phyloP scores from a whole-genome alignment of 129 eudicot genomes.

The Arctium lappa region DNA sequence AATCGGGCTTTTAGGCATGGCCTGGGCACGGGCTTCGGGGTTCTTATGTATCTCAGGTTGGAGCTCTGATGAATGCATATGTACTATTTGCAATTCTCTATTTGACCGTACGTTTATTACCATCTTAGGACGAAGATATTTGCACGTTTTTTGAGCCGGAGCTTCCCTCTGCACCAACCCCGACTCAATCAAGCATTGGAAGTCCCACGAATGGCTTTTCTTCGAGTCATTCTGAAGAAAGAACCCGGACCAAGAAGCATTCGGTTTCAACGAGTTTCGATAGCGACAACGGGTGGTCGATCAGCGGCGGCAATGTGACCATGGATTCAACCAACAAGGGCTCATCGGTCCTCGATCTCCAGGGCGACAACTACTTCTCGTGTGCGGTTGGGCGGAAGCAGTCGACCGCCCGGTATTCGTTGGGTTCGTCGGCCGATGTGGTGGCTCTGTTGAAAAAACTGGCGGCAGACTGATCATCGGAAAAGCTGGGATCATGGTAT shows the following conservation, averaged over 20 bases:
- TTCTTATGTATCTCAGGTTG: too few relatives aligned
- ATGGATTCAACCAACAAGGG: constrained; percentile 40
- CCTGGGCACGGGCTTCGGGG: too few relatives aligned
- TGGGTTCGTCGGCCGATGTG: constrained; percentile 70
- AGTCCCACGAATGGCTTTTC: constrained; percentile 34
- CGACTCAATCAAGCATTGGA: constrained; percentile 39
- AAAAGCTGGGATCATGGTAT: constrained; percentile 1
- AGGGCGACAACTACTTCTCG: constrained; percentile 77
- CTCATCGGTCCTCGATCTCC: constrained; percentile 70
- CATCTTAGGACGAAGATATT: constrained; percentile 76
- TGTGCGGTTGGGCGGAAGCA: constrained; percentile 81
- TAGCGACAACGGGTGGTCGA: constrained; percentile 18
- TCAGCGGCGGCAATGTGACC: constrained; percentile 41
- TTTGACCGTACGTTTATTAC: background rate
- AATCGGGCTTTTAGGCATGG: too few relatives aligned
- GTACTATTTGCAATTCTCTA: background rate
- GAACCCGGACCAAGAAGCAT: constrained; percentile 16
- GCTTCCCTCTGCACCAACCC: constrained; percentile 43
- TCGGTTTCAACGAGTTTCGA: constrained; percentile 29
- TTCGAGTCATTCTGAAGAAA: constrained; percentile 27
- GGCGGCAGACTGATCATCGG: constrained; percentile 30
- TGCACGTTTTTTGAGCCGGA: constrained; percentile 93
- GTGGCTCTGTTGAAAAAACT: constrained; percentile 54
- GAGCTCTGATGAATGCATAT: too few relatives aligned
- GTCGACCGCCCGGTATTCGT: constrained; percentile 71